A percentile compares a stretch with the other conserved stretches of the same genome.
These are phyloP conservation scores for Syzygium aromaticum DNA, from an alignment of 345 rosid species.

Conservation along the genomic window DNA sequence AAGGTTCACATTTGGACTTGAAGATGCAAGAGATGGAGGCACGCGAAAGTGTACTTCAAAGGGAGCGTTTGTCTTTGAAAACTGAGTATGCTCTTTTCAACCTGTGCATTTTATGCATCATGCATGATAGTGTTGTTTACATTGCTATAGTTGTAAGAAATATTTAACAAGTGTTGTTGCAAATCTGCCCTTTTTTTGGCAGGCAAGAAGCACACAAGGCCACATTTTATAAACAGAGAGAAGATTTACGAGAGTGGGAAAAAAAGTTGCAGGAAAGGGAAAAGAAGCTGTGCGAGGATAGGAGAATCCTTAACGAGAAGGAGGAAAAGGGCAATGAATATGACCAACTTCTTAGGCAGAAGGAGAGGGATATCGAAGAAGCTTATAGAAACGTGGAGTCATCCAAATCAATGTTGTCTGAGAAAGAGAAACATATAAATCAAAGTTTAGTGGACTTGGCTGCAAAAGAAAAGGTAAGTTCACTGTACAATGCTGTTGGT, in stretches of 20 bases:
- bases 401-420: constrained; percentile 38
- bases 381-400: constrained; percentile 36
- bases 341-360: constrained; percentile 36
- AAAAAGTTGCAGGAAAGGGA: constrained; percentile 41
- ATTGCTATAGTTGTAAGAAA: background rate
- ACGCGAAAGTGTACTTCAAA: constrained; percentile 50
- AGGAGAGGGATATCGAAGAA: constrained; percentile 48
- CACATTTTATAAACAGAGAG: constrained; percentile 57
- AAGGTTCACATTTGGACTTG: constrained; percentile 54
- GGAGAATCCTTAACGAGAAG: constrained; percentile 36
- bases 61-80: constrained; percentile 54
- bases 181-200: background rate
- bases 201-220: constrained; percentile 80
- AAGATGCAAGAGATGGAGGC: constrained; percentile 64
- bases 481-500: background rate
- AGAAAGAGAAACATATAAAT: constrained; percentile 43
- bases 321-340: constrained; percentile 47
- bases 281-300: constrained; percentile 39
- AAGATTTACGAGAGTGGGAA: constrained; percentile 76
- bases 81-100: constrained; percentile 42
- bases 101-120: background rate
- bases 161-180: background rate
- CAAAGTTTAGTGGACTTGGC: constrained; percentile 39
- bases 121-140: background rate
- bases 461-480: constrained; percentile 50